phyloP scores from a whole-genome alignment of 495 filamentous ascomycete genomes.

The Tuber aestivum region DNA sequence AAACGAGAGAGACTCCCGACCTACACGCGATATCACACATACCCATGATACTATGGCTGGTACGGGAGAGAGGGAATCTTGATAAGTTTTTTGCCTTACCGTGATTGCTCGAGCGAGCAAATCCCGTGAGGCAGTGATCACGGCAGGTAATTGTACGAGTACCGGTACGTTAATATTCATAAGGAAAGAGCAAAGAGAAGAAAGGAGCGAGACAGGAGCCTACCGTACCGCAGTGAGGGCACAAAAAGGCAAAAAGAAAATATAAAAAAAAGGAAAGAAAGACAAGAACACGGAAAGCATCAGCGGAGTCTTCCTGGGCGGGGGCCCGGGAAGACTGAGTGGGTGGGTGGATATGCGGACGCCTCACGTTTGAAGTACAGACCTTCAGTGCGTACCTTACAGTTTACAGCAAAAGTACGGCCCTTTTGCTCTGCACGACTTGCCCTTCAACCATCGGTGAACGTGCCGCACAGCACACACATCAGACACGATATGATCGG shows the following conservation, averaged over 20 bases:
- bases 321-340: background rate
- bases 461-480: background rate
- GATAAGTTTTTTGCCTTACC: background rate
- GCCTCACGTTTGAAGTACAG: constrained; percentile 4
- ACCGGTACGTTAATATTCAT: background rate
- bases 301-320: background rate
- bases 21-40: background rate
- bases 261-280: background rate
- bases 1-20: background rate
- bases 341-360: background rate
- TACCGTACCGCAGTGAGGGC: background rate
- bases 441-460: background rate
- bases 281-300: background rate
- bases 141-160: too few relatives aligned
- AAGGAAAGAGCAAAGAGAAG: background rate
- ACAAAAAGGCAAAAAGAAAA: background rate
- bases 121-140: background rate
- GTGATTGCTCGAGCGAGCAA: background rate
- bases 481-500: constrained; percentile 2
- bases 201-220: background rate
- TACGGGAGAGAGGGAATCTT: background rate
- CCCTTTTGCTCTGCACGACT: background rate
- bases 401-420: background rate
- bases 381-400: background rate
- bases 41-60: background rate